Evolutionary conservation across 164 flowering plant genomes (phyloP).

Genomic region (Kingdonia uniflora): DNA sequence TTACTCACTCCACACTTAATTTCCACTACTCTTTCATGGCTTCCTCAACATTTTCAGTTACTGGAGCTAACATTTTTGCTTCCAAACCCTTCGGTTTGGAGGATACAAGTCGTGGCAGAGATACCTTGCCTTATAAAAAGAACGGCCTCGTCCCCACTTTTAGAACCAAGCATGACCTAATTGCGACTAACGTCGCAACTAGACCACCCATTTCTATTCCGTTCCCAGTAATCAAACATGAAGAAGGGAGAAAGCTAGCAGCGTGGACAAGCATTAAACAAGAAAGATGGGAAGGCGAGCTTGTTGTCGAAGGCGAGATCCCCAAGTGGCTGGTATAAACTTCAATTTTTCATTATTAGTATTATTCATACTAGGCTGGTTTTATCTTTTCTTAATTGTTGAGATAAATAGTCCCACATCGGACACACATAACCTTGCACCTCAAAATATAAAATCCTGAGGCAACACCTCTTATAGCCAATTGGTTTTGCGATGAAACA

Average conservation of each 20-base stretch:
- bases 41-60: constrained; percentile 20
- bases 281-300: constrained; percentile 89
- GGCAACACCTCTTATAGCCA: too few relatives aligned
- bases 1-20: neutral
- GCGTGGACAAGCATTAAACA: constrained; percentile 85
- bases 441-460: too few relatives aligned
- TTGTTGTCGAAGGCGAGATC: constrained; percentile 62
- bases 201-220: constrained; percentile 16
- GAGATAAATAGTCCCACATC: too few relatives aligned
- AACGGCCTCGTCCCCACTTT: neutral
- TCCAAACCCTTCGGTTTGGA: neutral
- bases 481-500: too few relatives aligned
- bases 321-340: constrained; percentile 92
- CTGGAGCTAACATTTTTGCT: constrained; percentile 7
- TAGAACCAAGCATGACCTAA: neutral
- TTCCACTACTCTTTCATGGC: constrained; percentile 31
- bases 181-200: constrained; percentile 33
- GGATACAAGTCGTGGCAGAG: neutral
- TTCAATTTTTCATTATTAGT: neutral
- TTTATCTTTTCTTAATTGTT: too few relatives aligned
- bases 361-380: neutral
- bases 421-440: too few relatives aligned
- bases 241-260: constrained; percentile 19
- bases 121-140: constrained; percentile 5
- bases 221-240: constrained; percentile 8